Percentiles rank a stretch among this genome's conserved stretches.
phyloP scores from a whole-genome alignment of 2,329 filamentous ascomycete species.

The Corynespora cassiicola region DNA sequence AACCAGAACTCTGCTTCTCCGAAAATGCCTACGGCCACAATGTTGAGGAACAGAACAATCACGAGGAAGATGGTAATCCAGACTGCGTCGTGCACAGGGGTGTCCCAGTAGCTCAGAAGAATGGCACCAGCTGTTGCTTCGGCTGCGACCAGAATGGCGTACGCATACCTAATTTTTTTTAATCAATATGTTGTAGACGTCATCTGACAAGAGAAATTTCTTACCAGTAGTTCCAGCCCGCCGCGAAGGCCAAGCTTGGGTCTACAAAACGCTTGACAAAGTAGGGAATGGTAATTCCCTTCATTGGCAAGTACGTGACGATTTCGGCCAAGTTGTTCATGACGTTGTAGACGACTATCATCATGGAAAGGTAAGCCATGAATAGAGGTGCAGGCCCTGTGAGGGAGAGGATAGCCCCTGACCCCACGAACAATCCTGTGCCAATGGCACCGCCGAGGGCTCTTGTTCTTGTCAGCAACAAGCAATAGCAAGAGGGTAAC shows the following conservation, averaged over 20 bases:
- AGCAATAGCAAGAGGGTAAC: neutral
- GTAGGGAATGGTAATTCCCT: slow-evolving; percentile 45
- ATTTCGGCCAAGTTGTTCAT: slow-evolving; percentile 50
- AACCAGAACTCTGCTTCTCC: slow-evolving; percentile 61
- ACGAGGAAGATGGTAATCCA: slow-evolving; percentile 46
- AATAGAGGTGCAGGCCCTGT: slow-evolving; percentile 43
- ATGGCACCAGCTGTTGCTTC: slow-evolving; percentile 42
- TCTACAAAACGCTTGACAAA: slow-evolving; percentile 56
- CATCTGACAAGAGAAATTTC: neutral
- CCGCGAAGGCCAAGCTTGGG: slow-evolving; percentile 47
- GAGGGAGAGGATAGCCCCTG: slow-evolving; percentile 37
- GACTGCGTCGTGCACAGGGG: slow-evolving; percentile 37
- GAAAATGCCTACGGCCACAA: slow-evolving; percentile 41
- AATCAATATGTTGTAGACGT: neutral
- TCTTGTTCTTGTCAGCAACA: slow-evolving; percentile 54
- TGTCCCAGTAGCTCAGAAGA: slow-evolving; percentile 43
- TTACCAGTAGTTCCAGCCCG: slow-evolving; percentile 39
- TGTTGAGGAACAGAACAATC: slow-evolving; percentile 42
- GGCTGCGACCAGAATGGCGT: slow-evolving; percentile 42
- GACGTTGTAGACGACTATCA: slow-evolving; percentile 47
- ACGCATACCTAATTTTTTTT: slow-evolving; percentile 32
- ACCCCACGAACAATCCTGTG: slow-evolving; percentile 45
- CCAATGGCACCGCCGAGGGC: slow-evolving; percentile 65
- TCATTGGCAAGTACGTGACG: slow-evolving; percentile 48
- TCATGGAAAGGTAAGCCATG: slow-evolving; percentile 46